These are phyloP conservation scores for Sporisorium scitamineum DNA, from an alignment of 1,284 basidiomycete genomes.

Conservation along the genomic window DNA sequence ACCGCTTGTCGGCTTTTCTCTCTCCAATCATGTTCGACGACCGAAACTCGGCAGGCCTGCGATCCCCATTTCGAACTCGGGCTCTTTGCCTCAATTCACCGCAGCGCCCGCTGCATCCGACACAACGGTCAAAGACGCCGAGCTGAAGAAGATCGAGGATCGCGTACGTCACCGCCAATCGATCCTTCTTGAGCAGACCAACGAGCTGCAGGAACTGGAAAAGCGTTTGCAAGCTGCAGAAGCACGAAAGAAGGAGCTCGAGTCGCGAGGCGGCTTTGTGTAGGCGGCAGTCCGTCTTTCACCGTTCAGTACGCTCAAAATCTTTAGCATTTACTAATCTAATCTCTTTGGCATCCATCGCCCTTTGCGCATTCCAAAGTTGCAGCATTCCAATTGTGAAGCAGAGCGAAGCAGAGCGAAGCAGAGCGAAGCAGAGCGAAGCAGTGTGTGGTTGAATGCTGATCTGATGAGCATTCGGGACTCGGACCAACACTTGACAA, in stretches of 20 bases:
- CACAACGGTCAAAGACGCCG: slow-evolving; percentile 9
- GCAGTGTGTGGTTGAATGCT: not conserved
- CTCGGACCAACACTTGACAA: slow-evolving; percentile 2
- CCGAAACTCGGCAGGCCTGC: slow-evolving; percentile 16
- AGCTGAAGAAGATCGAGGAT: slow-evolving; percentile 49
- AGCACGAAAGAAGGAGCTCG: slow-evolving; percentile 53
- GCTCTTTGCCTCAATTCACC: slow-evolving; percentile 23
- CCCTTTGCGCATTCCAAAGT: not conserved
- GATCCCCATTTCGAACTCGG: slow-evolving; percentile 40
- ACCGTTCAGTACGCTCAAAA: not conserved
- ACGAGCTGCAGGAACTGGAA: slow-evolving; percentile 62
- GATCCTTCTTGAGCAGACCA: slow-evolving; percentile 52
- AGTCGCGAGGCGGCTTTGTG: slow-evolving; percentile 43
- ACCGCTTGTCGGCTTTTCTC: slow-evolving; percentile 5
- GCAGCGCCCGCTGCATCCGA: slow-evolving; percentile 12
- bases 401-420: too few species aligned
- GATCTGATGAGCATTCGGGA: not conserved
- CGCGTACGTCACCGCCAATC: slow-evolving; percentile 58
- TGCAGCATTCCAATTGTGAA: too few species aligned
- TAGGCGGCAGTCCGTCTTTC: slow-evolving; percentile 1
- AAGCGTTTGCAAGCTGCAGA: slow-evolving; percentile 61
- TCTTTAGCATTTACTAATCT: not conserved
- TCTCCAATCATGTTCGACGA: not conserved
- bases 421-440: too few species aligned
- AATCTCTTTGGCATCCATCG: not conserved